phyloP scores from a whole-genome alignment of 139 green algal genomes.

The Penium margaritaceum region DNA sequence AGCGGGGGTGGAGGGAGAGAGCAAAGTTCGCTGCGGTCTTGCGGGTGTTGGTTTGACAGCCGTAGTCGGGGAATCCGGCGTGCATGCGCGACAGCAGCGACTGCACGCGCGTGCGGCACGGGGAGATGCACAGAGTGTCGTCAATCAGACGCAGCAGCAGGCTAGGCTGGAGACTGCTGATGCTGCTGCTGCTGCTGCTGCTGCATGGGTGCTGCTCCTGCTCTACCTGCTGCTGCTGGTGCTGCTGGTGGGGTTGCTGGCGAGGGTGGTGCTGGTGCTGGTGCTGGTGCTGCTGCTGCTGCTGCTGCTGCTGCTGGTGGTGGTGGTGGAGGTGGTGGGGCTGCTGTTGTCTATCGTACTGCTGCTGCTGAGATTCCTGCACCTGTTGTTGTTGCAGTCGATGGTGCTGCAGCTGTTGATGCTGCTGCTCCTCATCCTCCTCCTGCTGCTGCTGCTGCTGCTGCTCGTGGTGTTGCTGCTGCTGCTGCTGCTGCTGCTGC shows the following conservation, averaged over 20 bases:
- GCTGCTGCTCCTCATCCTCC: background rate
- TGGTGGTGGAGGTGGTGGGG: background rate
- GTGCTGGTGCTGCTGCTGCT: background rate
- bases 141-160: slow-evolving; percentile 64
- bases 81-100: slow-evolving; percentile 36
- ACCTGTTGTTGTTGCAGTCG: background rate
- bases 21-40: slow-evolving; percentile 83
- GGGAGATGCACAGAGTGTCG: slow-evolving; percentile 76
- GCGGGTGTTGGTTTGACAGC: slow-evolving; percentile 63
- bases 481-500: background rate
- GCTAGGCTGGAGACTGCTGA: background rate
- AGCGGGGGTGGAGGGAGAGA: too few relatives aligned
- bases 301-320: background rate
- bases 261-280: background rate
- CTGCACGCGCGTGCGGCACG: slow-evolving; percentile 12
- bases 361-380: background rate
- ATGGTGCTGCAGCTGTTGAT: too few relatives aligned
- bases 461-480: background rate
- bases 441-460: background rate
- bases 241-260: slow-evolving; percentile 16
- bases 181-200: background rate
- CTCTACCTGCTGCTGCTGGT: background rate
- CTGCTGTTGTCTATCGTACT: background rate
- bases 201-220: background rate
- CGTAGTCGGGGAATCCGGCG: slow-evolving; percentile 64